Percentiles rank a stretch among this genome's conserved stretches.
Conservation (phyloP, 2,329 filamentous ascomycete genomes). For the Dothistroma septosporum region DNA sequence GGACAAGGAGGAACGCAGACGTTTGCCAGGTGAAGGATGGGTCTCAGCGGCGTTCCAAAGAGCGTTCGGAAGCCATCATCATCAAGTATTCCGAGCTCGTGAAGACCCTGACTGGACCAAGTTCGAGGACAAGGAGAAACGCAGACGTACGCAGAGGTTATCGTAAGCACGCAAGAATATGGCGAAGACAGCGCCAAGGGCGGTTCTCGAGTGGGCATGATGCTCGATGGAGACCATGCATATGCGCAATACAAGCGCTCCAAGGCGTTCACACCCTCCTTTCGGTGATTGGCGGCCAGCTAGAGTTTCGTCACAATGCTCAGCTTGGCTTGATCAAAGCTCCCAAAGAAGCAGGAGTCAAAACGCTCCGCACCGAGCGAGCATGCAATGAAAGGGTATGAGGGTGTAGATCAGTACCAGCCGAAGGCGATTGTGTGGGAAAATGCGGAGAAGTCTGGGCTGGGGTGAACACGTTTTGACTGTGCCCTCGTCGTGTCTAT, state of each 20-base stretch:
- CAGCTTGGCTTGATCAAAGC: conserved; percentile 55
- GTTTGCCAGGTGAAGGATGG: no score
- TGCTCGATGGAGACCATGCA: no score
- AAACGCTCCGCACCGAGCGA: conserved; percentile 59
- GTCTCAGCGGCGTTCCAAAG: no score
- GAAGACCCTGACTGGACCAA: no score
- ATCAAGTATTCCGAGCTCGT: no score
- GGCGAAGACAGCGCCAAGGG: no score
- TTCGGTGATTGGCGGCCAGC: conserved; percentile 26
- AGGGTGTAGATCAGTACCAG: conserved; percentile 27
- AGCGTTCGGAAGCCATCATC: no score
- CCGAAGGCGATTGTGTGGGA: conserved; percentile 28
- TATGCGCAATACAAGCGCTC: conserved; percentile 13
- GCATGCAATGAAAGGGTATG: conserved; percentile 38
- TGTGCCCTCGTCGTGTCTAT: conserved; percentile 31
- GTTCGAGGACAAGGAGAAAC: no score
- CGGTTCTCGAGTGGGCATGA: no score
- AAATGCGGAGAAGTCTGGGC: conserved; percentile 18
- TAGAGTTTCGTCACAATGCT: conserved; percentile 22
- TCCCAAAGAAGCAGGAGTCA: conserved; percentile 55
- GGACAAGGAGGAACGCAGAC: no score
- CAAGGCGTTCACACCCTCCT: conserved; percentile 31
- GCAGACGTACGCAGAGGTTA: no score
- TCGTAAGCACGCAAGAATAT: no score
- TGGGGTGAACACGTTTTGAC: conserved; percentile 28